Conservation (phyloP, 306 rosid genomes). For the Lablab purpureus region DNA sequence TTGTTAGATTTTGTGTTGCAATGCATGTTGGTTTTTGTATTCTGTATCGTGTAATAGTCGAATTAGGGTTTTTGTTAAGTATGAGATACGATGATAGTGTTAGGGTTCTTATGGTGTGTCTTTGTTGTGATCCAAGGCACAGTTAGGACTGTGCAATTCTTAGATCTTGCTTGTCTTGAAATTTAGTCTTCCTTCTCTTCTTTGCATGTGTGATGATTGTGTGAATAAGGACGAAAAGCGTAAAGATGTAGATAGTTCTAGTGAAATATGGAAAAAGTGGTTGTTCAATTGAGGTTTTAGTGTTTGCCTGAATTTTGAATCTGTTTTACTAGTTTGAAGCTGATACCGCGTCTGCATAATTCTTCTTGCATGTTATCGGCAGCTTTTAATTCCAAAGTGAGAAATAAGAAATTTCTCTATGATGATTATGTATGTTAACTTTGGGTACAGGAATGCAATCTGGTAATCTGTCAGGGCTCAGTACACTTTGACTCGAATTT, state of each 20-base stretch:
- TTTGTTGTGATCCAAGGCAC: neutral
- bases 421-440: neutral
- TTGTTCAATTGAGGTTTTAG: neutral
- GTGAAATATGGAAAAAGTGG: neutral
- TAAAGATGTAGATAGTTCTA: neutral
- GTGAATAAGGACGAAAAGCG: neutral
- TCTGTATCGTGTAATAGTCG: neutral
- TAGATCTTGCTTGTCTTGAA: slow-evolving; percentile 5
- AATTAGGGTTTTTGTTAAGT: slow-evolving; percentile 42
- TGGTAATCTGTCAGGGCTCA: neutral
- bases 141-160: neutral
- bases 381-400: neutral
- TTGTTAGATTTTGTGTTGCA: neutral
- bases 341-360: neutral
- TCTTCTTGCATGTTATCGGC: neutral
- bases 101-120: neutral
- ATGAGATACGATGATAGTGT: neutral
- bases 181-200: neutral
- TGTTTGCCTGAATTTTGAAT: neutral
- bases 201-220: neutral
- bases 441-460: neutral
- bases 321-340: slow-evolving; percentile 24
- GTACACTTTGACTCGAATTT: neutral
- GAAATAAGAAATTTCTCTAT: neutral
- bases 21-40: neutral